Evolutionary conservation across 2,329 filamentous ascomycete species (phyloP).

Genomic region (Fusarium dlaminii): DNA sequence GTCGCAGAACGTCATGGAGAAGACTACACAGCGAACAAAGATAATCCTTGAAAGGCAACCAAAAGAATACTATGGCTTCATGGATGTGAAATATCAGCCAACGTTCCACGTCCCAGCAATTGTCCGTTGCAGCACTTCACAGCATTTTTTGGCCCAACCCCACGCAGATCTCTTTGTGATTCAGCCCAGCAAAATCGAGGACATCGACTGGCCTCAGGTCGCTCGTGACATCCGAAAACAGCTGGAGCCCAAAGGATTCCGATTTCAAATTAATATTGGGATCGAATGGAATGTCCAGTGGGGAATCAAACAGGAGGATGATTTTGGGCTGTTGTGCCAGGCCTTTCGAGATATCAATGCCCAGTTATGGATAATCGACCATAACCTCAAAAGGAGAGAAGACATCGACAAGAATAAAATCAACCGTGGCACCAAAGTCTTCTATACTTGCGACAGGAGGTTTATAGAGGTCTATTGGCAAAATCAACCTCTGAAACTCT

Average conservation of each 20-base stretch:
- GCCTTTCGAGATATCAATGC: fast-evolving
- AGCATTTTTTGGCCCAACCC: background rate
- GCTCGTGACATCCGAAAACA: background rate
- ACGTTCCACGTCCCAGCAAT: no score
- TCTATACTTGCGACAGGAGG: background rate
- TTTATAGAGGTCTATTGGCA: fast-evolving
- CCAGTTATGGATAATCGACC: background rate
- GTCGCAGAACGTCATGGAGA: background rate
- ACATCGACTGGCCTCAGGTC: background rate
- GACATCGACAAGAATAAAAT: fast-evolving
- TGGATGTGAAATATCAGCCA: no score
- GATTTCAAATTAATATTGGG: background rate
- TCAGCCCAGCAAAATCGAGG: background rate
- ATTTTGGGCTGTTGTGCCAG: fast-evolving
- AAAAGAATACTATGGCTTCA: no score
- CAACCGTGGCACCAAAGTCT: background rate
- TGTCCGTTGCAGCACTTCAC: no score
- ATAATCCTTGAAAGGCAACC: background rate
- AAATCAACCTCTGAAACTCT: background rate
- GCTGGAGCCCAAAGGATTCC: background rate
- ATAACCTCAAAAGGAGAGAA: background rate
- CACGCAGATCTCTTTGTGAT: background rate
- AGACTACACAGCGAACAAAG: fast-evolving
- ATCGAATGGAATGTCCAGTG: background rate
- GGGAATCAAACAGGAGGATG: fast-evolving